Conservation (phyloP, 768 basidiomycete genomes). For the Lentinus brumalis region DNA sequence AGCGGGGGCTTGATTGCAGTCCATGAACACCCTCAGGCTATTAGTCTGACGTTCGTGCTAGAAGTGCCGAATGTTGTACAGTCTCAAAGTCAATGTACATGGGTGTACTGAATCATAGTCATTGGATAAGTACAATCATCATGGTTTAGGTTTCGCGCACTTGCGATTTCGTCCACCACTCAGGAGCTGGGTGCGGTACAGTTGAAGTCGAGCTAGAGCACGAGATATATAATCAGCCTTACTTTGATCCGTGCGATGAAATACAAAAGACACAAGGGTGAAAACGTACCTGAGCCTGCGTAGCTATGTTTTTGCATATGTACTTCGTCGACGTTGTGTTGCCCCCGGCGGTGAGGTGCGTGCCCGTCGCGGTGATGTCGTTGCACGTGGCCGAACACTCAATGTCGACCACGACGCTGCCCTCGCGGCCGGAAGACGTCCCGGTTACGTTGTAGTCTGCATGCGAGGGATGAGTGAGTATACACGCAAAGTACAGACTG, state of each 20-base stretch:
- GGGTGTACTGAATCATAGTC: too few relatives aligned
- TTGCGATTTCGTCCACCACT: too few relatives aligned
- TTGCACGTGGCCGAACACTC: conserved; percentile 43
- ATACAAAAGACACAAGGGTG: background rate
- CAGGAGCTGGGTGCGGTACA: conserved; percentile 18
- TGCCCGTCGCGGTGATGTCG: conserved; percentile 40
- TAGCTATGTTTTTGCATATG: conserved; percentile 40
- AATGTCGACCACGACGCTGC: conserved; percentile 42
- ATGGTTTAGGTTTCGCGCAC: too few relatives aligned
- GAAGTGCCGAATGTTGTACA: too few relatives aligned
- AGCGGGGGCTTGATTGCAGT: too few relatives aligned
- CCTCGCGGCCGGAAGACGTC: conserved; percentile 42
- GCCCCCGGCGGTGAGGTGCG: conserved; percentile 34
- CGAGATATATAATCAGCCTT: background rate
- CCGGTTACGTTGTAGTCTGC: conserved; percentile 44
- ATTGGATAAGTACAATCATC: too few relatives aligned
- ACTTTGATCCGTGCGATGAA: background rate
- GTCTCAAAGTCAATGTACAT: too few relatives aligned
- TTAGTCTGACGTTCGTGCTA: too few relatives aligned
- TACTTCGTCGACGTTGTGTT: conserved; percentile 32
- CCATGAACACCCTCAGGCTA: too few relatives aligned
- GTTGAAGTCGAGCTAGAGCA: conserved; percentile 24
- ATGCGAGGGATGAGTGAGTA: background rate
- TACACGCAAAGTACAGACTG: background rate
- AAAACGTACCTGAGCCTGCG: conserved; percentile 29